Conservation (phyloP, 2,329 filamentous ascomycete species). For the Escovopsis sp. region DNA sequence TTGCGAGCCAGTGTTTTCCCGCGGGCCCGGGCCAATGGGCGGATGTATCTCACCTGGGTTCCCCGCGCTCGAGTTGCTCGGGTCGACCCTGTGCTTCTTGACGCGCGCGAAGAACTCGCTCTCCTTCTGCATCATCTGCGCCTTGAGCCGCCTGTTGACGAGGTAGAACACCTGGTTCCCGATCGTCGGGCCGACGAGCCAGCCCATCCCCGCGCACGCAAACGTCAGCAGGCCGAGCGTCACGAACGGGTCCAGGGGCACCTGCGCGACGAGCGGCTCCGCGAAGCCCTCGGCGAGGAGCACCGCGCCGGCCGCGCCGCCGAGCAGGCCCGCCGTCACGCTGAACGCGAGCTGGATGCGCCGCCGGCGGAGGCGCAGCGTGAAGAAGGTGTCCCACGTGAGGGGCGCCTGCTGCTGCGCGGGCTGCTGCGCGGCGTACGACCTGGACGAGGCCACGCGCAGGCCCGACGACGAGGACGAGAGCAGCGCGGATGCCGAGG, state of each 20-base stretch:
- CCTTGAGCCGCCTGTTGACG: constrained; percentile 55
- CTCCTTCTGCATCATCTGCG: constrained; percentile 75
- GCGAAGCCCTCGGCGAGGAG: constrained; percentile 56
- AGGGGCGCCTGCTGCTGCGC: constrained; percentile 26
- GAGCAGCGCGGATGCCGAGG: neutral
- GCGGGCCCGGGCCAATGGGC: too few relatives aligned
- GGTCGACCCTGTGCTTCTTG: constrained; percentile 85
- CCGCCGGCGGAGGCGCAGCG: constrained; percentile 71
- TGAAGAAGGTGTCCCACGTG: constrained; percentile 88
- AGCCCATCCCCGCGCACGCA: constrained; percentile 65
- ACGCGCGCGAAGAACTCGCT: constrained; percentile 85
- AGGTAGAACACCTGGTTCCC: constrained; percentile 70
- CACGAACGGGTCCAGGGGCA: constrained; percentile 79
- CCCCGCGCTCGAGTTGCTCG: constrained; percentile 70
- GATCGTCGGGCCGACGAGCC: constrained; percentile 72
- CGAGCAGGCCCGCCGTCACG: constrained; percentile 45
- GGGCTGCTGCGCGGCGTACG: constrained; percentile 6
- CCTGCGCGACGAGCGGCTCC: constrained; percentile 53
- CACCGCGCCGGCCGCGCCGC: constrained; percentile 48
- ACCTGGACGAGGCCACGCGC: constrained; percentile 6
- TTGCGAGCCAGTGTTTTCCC: too few relatives aligned
- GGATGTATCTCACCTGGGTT: constrained; percentile 79
- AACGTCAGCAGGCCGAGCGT: constrained; percentile 70
- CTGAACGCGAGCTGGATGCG: constrained; percentile 72
- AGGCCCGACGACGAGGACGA: neutral